phyloP scores from a whole-genome alignment of 2,329 filamentous ascomycete genomes.

The Fonsecaea monophora region DNA sequence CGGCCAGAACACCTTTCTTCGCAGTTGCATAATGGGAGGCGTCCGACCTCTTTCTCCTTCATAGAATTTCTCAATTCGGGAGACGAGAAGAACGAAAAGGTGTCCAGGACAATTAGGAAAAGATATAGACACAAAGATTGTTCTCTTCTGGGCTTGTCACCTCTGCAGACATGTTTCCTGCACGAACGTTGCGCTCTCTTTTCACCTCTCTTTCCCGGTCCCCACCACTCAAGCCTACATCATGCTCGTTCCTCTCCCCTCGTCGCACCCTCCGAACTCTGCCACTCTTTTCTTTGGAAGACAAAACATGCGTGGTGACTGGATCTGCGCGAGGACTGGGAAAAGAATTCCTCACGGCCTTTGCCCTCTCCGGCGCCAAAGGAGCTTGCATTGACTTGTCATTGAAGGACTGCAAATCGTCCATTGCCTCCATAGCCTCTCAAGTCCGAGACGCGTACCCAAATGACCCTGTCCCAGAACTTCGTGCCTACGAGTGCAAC shows the following conservation, averaged over 20 bases:
- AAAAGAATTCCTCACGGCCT: constrained; percentile 44
- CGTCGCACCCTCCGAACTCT: constrained; percentile 31
- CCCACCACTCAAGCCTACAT: background rate
- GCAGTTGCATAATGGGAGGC: background rate
- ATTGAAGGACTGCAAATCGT: constrained; percentile 39
- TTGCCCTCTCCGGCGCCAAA: constrained; percentile 43
- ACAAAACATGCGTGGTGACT: constrained; percentile 39
- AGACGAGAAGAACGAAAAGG: background rate
- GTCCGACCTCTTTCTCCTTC: background rate
- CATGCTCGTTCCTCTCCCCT: background rate
- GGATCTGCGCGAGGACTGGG: constrained; percentile 42
- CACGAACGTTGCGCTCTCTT: constrained; percentile 4
- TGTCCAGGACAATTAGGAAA: background rate
- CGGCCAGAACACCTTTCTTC: background rate
- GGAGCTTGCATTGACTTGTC: constrained; percentile 46
- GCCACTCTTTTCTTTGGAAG: constrained; percentile 38
- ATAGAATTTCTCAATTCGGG: background rate
- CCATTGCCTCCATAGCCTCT: constrained; percentile 44
- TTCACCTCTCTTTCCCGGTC: background rate
- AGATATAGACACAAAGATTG: background rate
- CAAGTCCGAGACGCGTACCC: constrained; percentile 39
- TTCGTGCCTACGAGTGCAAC: constrained; percentile 50
- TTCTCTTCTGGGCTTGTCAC: background rate
- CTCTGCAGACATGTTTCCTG: background rate
- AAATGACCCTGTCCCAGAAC: constrained; percentile 40